Evolutionary conservation across 306 rosid species (phyloP).

Genomic region (Cucurbita moschata): DNA sequence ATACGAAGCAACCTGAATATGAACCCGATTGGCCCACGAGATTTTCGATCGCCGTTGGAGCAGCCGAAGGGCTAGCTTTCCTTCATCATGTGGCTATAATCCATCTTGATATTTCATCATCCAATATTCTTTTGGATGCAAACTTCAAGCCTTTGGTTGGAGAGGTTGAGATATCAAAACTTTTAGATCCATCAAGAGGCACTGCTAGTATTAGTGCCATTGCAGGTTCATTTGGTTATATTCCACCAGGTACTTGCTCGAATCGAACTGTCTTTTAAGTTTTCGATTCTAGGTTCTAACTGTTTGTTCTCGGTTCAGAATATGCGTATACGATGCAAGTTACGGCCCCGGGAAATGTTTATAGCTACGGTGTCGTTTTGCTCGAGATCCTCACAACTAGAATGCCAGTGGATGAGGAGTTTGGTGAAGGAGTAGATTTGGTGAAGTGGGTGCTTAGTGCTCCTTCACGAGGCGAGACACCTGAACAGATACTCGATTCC

Average conservation of each 20-base stretch:
- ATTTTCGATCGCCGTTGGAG: slow-evolving; percentile 75
- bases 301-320: slow-evolving; percentile 33
- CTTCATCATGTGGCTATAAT: slow-evolving; percentile 89
- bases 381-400: slow-evolving; percentile 87
- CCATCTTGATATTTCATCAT: slow-evolving; percentile 91
- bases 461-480: slow-evolving; percentile 82
- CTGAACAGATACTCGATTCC: slow-evolving; percentile 91
- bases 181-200: slow-evolving; percentile 86
- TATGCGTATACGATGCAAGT: slow-evolving; percentile 99
- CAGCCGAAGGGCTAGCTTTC: slow-evolving; percentile 90
- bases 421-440: slow-evolving; percentile 86
- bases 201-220: slow-evolving; percentile 97
- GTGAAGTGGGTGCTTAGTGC: slow-evolving; percentile 97
- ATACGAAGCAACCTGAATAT: slow-evolving; percentile 52
- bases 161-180: slow-evolving; percentile 95
- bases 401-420: slow-evolving; percentile 79
- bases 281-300: not conserved
- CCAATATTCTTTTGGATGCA: slow-evolving; percentile 74
- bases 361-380: slow-evolving; percentile 87
- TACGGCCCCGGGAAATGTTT: slow-evolving; percentile 92
- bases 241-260: slow-evolving; percentile 67
- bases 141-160: slow-evolving; percentile 76
- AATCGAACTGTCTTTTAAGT: not conserved
- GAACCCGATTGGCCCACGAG: slow-evolving; percentile 90
- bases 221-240: slow-evolving; percentile 97